These are phyloP conservation scores for Polytolypa hystricis DNA, from an alignment of 2,329 filamentous ascomycete species.

Conservation along the genomic window DNA sequence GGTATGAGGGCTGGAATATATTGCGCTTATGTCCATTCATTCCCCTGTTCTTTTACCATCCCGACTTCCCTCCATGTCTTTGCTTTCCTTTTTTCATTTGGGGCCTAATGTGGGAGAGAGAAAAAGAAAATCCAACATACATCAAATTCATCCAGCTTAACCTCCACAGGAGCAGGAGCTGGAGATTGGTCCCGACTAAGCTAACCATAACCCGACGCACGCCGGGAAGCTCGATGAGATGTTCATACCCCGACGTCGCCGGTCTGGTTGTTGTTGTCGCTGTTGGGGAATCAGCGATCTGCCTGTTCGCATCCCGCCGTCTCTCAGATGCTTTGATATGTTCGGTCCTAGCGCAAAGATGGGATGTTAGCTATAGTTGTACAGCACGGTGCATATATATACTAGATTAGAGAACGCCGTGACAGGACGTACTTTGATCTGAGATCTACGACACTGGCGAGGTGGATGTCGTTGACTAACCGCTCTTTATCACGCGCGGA, in stretches of 20 bases:
- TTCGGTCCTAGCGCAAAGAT: too few species aligned
- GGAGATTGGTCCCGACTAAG: slow-evolving; percentile 62
- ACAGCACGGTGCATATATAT: slow-evolving; percentile 5
- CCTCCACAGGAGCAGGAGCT: slow-evolving; percentile 54
- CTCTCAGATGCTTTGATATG: slow-evolving; percentile 58
- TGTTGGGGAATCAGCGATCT: slow-evolving; percentile 6
- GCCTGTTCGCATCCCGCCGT: slow-evolving; percentile 39
- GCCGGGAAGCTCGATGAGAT: slow-evolving; percentile 52
- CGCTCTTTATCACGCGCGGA: slow-evolving; percentile 51
- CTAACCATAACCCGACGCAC: slow-evolving; percentile 57
- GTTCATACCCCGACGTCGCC: slow-evolving; percentile 40
- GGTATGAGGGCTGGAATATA: too few species aligned
- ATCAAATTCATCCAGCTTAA: slow-evolving; percentile 57
- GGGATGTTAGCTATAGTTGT: too few species aligned
- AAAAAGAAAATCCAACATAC: slow-evolving; percentile 38
- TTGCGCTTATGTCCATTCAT: too few species aligned
- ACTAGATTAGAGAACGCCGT: too few species aligned
- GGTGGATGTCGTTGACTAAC: slow-evolving; percentile 49
- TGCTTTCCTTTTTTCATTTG: not conserved
- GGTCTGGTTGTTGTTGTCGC: slow-evolving; percentile 19
- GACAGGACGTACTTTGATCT: slow-evolving; percentile 70
- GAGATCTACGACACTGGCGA: slow-evolving; percentile 67
- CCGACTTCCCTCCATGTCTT: too few species aligned
- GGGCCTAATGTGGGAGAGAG: too few species aligned
- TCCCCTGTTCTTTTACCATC: too few species aligned